These are phyloP conservation scores for Tylopilus cervinicoccineus DNA, from an alignment of 768 basidiomycete species.

Conservation along the genomic window DNA sequence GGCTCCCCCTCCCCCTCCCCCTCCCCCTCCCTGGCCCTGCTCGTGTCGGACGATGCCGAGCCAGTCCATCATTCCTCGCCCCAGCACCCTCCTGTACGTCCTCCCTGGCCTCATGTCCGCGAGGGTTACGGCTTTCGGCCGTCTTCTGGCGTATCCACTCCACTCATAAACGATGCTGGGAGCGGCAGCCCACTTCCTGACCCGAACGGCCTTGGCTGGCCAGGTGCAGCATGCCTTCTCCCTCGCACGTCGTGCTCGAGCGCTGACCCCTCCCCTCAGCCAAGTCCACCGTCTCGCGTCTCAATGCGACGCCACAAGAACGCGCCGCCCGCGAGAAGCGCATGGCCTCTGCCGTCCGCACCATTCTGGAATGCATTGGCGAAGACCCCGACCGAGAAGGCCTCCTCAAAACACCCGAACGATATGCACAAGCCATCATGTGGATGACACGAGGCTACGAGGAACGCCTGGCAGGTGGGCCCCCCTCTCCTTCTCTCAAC, in stretches of 20 bases:
- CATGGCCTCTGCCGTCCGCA: slow-evolving; percentile 81
- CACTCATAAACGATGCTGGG: slow-evolving; percentile 35
- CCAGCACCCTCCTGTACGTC: slow-evolving; percentile 15
- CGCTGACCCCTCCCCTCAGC: slow-evolving; percentile 43
- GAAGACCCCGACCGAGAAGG: slow-evolving; percentile 98
- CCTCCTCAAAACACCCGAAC: slow-evolving; percentile 83
- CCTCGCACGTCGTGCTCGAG: slow-evolving; percentile 3
- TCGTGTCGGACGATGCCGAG: slow-evolving; percentile 7
- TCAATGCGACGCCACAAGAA: slow-evolving; percentile 76
- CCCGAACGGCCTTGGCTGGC: slow-evolving; percentile 87
- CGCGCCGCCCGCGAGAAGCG: slow-evolving; percentile 66
- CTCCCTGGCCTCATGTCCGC: slow-evolving; percentile 38
- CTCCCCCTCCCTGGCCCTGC: slow-evolving; percentile 2
- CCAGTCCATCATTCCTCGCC: slow-evolving; percentile 7
- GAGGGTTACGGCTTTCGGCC: slow-evolving; percentile 85
- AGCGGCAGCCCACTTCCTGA: slow-evolving; percentile 37
- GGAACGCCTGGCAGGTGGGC: slow-evolving; percentile 80
- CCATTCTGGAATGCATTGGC: slow-evolving; percentile 94
- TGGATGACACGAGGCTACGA: slow-evolving; percentile 99
- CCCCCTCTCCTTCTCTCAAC: slow-evolving; percentile 12
- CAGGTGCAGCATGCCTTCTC: slow-evolving; percentile 49
- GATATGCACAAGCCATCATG: slow-evolving; percentile 94
- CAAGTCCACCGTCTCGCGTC: slow-evolving; percentile 82
- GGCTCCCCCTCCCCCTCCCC: slow-evolving; percentile 1
- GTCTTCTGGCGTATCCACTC: slow-evolving; percentile 64